Evolutionary conservation across 805 yeast species (phyloP), one percentile per base, ranked within the genome.

Genomic region (Diddensiella transvaalensis): DNA sequence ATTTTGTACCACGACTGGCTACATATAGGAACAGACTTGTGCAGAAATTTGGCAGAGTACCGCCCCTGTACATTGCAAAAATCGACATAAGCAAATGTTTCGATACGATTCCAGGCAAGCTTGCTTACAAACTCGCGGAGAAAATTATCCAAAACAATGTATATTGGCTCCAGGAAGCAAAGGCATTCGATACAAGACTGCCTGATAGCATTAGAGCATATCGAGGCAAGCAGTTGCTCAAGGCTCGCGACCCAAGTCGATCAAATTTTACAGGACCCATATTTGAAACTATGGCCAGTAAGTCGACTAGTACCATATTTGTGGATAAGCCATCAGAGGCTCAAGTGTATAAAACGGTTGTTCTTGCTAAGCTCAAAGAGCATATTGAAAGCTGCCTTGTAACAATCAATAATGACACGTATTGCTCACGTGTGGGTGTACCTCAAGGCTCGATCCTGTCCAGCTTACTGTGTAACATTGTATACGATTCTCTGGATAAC

Each of bases 401-500:
- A 6, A 63, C 64, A 22, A 62, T 76, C 2, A 67, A 68, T 3
- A 58, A 63, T 0, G 52, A 57, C 4, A 64, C 69, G 2, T 77
- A 71, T 58, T 59, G 62, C n/a, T 68, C 95, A 49, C 77, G 68
- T 38, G 63, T 68, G 6, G 98, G 98, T 0, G 72, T 91, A 0
- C 89, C 83, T 46, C 98, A 90, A 67, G 98, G 98, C 0, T 78
- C 87, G 4, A 80, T 83, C 1, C 63, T 89, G 3, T 91, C 96
- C 48, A 76, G 85, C 1, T 69, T 82, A 3, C 71, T 90, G 30
- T 88, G 95, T 53, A 87, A 88, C 53, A 54, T 88, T 0, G 76
- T 86, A 0, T 84, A 85, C 57, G 88, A 85, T 58, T 70, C 74
- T 1, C 60, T 90, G 24, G 74, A 85, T 8, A 53, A 54, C 2